Percentiles rank a stretch among this genome's conserved stretches.
Conservation (phyloP, 1,139 yeast species). For the Kluyveromyces sp. region DNA sequence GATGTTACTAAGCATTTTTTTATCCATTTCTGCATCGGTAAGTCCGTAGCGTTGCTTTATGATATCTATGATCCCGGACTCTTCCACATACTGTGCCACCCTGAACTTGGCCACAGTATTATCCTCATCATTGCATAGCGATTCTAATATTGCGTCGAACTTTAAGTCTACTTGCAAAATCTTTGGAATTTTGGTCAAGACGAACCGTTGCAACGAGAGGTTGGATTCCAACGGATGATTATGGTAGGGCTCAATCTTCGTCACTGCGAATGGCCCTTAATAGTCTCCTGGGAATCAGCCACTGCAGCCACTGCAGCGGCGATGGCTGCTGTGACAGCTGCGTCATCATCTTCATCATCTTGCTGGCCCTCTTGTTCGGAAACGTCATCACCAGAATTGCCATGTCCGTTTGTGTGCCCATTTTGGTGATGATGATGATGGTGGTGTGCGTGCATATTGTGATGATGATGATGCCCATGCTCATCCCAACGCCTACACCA, state of each 20-base stretch:
- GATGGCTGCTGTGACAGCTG: conserved; percentile 23
- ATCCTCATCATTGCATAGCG: conserved; percentile 25
- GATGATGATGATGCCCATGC: background rate
- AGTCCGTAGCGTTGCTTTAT: conserved; percentile 27
- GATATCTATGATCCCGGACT: conserved; percentile 27
- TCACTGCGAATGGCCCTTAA: conserved; percentile 28
- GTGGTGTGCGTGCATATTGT: too few species aligned
- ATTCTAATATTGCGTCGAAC: conserved; percentile 27
- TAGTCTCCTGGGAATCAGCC: conserved; percentile 8
- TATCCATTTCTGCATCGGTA: conserved; percentile 24
- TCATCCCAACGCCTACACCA: background rate
- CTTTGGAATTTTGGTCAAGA: conserved; percentile 28
- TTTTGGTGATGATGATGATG: background rate
- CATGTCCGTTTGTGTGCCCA: conserved; percentile 2
- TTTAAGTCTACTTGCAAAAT: conserved; percentile 28
- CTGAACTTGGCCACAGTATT: conserved; percentile 28
- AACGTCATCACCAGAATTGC: background rate
- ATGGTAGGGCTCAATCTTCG: conserved; percentile 30
- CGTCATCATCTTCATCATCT: conserved; percentile 8
- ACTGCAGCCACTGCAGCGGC: conserved; percentile 25
- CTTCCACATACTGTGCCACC: conserved; percentile 29
- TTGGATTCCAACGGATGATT: conserved; percentile 29
- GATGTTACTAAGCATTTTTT: conserved; percentile 26
- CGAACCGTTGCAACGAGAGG: conserved; percentile 25
- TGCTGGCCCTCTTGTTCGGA: conserved; percentile 6